phyloP scores from a whole-genome alignment of 192 early-diverging fungal species.

The Backusella australiensis region DNA sequence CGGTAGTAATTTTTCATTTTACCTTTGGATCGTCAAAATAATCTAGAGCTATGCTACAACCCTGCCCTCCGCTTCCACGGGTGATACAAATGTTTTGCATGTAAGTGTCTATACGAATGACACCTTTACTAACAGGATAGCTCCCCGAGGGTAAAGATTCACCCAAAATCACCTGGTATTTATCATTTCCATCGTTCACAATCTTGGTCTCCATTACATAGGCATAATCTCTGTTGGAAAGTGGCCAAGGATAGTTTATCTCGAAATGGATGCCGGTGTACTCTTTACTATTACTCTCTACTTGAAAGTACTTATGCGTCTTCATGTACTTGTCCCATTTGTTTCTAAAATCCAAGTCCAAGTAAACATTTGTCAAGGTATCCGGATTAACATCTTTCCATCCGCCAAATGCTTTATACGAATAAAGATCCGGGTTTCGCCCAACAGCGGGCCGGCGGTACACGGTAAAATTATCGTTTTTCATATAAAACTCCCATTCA shows the following conservation, averaged over 20 bases:
- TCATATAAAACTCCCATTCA: slow-evolving; percentile 40
- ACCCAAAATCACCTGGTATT: slow-evolving; percentile 28
- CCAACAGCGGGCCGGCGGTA: slow-evolving; percentile 34
- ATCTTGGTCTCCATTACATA: slow-evolving; percentile 35
- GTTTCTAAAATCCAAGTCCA: slow-evolving; percentile 48
- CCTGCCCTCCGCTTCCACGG: slow-evolving; percentile 32
- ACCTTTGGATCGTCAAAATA: slow-evolving; percentile 58
- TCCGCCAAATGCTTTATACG: slow-evolving; percentile 46
- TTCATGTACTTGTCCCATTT: slow-evolving; percentile 57
- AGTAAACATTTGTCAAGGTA: slow-evolving; percentile 46
- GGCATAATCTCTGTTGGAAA: slow-evolving; percentile 47
- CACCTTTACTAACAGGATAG: slow-evolving; percentile 37
- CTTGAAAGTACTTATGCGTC: slow-evolving; percentile 31
- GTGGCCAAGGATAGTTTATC: slow-evolving; percentile 44
- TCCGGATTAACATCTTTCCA: slow-evolving; percentile 42
- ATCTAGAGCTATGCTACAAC: slow-evolving; percentile 43
- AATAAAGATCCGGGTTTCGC: slow-evolving; percentile 42
- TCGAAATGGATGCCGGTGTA: not conserved
- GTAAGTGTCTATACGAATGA: slow-evolving; percentile 46
- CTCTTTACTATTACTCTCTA: not conserved
- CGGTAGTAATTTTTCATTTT: slow-evolving; percentile 15
- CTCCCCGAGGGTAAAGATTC: slow-evolving; percentile 27
- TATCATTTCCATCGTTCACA: not conserved
- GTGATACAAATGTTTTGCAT: slow-evolving; percentile 50
- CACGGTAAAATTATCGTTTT: slow-evolving; percentile 41